A percentile compares a stretch with the other conserved stretches of the same genome.
phyloP scores from a whole-genome alignment of 768 basidiomycete genomes.

The Crepidotus variabilis region DNA sequence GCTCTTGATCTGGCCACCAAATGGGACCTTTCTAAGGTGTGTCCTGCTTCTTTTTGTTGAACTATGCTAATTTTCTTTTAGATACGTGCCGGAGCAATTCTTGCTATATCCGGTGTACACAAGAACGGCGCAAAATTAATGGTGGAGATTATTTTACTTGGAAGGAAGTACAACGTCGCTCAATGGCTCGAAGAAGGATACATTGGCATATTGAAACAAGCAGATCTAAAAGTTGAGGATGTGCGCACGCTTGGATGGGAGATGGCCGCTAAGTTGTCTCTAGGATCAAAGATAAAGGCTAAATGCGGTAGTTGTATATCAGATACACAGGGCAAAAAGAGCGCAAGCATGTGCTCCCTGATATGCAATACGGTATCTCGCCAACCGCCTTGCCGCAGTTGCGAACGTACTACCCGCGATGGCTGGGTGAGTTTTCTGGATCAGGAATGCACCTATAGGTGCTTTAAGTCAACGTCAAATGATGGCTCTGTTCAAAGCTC shows the following conservation, averaged over 20 bases:
- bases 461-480: too few species aligned
- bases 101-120: neutral
- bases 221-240: neutral
- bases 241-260: neutral
- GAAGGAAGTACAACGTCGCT: neutral
- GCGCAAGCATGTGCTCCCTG: too few species aligned
- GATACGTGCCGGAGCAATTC: neutral
- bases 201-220: neutral
- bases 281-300: neutral
- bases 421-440: too few species aligned
- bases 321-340: too few species aligned
- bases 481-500: too few species aligned
- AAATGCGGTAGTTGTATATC: too few species aligned
- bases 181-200: neutral
- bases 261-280: neutral
- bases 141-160: neutral
- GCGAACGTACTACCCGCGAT: too few species aligned
- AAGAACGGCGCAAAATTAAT: neutral
- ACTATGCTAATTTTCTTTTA: neutral
- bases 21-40: neutral
- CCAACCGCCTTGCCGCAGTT: too few species aligned
- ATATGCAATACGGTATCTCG: too few species aligned
- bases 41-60: neutral
- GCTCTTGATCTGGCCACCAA: neutral
- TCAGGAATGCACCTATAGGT: too few species aligned